Evolutionary conservation across 768 basidiomycete genomes (phyloP).

Genomic region (Lentinus tigrinus): DNA sequence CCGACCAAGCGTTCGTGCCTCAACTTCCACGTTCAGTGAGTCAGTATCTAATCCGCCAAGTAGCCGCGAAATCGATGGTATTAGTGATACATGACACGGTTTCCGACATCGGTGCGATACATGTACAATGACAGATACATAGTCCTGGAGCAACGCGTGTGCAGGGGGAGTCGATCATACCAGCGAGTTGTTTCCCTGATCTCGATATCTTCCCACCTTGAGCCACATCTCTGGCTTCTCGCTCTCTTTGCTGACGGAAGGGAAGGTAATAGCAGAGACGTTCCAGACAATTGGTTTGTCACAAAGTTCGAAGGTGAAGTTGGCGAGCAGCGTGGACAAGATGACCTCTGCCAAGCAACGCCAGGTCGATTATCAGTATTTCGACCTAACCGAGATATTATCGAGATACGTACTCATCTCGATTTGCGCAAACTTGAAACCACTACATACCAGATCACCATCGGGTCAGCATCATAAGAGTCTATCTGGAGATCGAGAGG

Average conservation of each 20-base stretch:
- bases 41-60: too few species aligned
- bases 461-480: background rate
- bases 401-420: slow-evolving; percentile 16
- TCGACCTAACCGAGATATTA: too few species aligned
- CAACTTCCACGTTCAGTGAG: too few species aligned
- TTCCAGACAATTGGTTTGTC: slow-evolving; percentile 19
- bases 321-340: slow-evolving; percentile 9
- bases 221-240: slow-evolving; percentile 19
- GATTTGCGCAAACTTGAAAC: slow-evolving; percentile 14
- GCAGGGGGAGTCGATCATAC: too few species aligned
- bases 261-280: slow-evolving; percentile 14
- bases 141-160: too few species aligned
- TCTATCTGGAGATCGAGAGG: background rate
- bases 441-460: background rate
- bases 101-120: background rate
- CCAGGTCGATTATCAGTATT: too few species aligned
- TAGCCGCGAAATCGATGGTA: too few species aligned
- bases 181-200: background rate
- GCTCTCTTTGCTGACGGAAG: slow-evolving; percentile 15
- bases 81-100: too few species aligned
- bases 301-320: slow-evolving; percentile 18
- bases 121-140: too few species aligned
- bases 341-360: slow-evolving; percentile 9
- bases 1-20: too few species aligned
- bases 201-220: slow-evolving; percentile 7